phyloP scores from a whole-genome alignment of 108 stramenopile genomes.

The Cyclotella cryptica region DNA sequence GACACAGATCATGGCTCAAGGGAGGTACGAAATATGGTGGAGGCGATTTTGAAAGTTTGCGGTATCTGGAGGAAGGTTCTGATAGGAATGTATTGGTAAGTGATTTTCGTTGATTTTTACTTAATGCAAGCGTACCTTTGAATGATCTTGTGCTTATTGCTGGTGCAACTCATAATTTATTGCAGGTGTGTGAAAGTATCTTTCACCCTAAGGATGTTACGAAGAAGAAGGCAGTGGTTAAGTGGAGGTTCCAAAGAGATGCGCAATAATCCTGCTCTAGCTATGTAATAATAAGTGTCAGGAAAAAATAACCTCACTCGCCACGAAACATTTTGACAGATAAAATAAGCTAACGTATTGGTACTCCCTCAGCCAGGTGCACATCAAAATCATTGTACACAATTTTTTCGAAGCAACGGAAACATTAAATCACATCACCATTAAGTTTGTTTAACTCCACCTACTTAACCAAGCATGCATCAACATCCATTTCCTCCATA shows the following conservation, averaged over 20 bases:
- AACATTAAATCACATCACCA: constrained; percentile 28
- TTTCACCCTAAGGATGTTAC: constrained; percentile 41
- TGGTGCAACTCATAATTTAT: too few relatives aligned
- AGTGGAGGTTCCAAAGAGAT: constrained; percentile 66
- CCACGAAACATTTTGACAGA: too few relatives aligned
- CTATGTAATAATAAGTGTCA: too few relatives aligned
- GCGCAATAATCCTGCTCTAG: background rate
- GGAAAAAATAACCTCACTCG: background rate
- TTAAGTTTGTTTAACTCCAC: constrained; percentile 61
- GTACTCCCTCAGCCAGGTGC: background rate
- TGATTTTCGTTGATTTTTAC: background rate
- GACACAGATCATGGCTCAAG: constrained; percentile 41
- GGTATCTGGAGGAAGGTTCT: constrained; percentile 43
- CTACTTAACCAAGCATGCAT: constrained; percentile 76
- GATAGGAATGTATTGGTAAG: constrained; percentile 40
- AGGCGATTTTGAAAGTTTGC: constrained; percentile 45
- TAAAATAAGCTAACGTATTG: background rate
- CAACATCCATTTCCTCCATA: constrained; percentile 88
- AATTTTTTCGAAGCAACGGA: background rate
- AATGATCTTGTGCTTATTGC: too few relatives aligned
- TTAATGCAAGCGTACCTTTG: background rate
- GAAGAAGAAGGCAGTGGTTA: constrained; percentile 54
- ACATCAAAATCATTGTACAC: background rate
- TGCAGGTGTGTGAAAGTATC: constrained; percentile 38
- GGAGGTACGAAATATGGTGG: constrained; percentile 53